Base-by-base conservation (phyloP, 768 basidiomycete genomes). In the Auricularia sp. region DNA sequence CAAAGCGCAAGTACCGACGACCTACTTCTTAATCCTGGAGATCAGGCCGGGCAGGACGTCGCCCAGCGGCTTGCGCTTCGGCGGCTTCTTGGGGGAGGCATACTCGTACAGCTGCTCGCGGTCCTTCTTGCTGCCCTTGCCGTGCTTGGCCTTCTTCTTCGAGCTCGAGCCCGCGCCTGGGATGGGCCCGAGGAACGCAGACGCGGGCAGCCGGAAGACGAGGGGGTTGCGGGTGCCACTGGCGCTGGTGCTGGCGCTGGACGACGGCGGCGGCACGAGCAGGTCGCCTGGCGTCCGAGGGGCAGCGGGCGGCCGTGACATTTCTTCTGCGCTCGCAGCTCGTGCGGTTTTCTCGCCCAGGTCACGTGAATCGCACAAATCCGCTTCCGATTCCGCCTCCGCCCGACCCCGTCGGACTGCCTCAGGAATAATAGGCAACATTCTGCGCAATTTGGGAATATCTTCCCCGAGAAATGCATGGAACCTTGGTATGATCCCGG, bases 11-110 rank as follows among this genome's bases (percentile, higher is more conserved):
- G 56, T n/a, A 36, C 23, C 12, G 16, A 29, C 3, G 3, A 68
- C 81, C 62, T 66, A 90, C 90, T 87, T 91, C 77, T 90, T 90
- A 34, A 91, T 83, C 74, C 88, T 87, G 0, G 73, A 70, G 58
- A 91, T 84, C 21, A 91, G 77, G 72, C 84, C 85, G 3, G 76
- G 71, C 59, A 91, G 74, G 29, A 91, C 87, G 74, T 90, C 90
- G 70, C 85, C 89, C 68, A 92, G 77, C 3, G 90, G 88, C 71
- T 91, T 91, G 64, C 90, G 78, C 74, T 90, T 91, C 66, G 85
- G 68, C 16, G 87, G 87, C 53, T 80, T 80, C 66, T 76, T 79
- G 21, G 67, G 66, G 0, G 72, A 70, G 36, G 70, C 67, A 59
- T 69, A 59, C 23, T 59, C 23, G 56, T 29, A 29, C 11, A 23